Conservation (phyloP, 139 green algal genomes). For the Parachlorella kessleri region DNA sequence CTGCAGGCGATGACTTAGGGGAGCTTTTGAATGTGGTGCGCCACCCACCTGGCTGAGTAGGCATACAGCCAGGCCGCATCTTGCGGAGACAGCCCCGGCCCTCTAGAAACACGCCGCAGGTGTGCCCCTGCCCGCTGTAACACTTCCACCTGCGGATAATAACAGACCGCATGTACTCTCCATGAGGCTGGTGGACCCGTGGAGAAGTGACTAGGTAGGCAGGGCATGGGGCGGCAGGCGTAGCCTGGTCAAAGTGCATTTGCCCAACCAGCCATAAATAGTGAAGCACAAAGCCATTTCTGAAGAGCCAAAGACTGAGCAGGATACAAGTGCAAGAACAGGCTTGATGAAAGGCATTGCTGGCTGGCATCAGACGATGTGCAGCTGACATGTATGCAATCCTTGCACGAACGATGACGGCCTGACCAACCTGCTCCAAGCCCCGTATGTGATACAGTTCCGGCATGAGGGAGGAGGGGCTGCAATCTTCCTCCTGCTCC, state of each 20-base stretch:
- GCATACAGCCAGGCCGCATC: neutral
- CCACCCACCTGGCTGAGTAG: neutral
- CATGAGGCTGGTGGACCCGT: no score
- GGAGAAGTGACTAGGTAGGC: no score
- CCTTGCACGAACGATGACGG: no score
- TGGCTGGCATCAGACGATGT: no score
- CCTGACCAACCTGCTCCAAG: conserved; percentile 24
- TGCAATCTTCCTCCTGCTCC: neutral
- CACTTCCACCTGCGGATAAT: neutral
- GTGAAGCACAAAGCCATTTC: neutral
- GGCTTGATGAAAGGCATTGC: no score
- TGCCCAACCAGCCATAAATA: neutral
- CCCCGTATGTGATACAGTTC: conserved; percentile 26
- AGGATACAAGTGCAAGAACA: neutral
- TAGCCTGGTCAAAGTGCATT: conserved; percentile 4
- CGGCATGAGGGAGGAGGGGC: conserved; percentile 13
- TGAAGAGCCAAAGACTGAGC: neutral
- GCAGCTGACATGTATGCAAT: no score
- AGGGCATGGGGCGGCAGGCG: no score
- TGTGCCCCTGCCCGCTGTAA: neutral
- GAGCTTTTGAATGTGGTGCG: no score
- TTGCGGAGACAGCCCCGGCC: neutral
- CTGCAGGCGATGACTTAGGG: no score
- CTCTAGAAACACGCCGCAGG: neutral
- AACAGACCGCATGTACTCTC: no score